Evolutionary conservation across 2,329 filamentous ascomycete genomes (phyloP).

Genomic region (Pseudogymnoascus sp.): DNA sequence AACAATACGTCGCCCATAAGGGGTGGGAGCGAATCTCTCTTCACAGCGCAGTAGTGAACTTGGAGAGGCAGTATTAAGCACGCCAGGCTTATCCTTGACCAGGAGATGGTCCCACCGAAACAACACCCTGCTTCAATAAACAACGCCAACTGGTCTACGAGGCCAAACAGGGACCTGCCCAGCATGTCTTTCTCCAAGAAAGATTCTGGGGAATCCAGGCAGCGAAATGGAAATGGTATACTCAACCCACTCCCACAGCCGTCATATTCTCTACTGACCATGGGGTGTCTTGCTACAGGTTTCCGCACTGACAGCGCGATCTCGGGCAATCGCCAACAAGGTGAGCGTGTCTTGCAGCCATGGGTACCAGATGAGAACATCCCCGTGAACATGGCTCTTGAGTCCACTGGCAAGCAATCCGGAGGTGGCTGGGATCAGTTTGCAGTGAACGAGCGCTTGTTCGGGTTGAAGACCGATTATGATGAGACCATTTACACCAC

Average conservation of each 20-base stretch:
- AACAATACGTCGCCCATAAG: constrained; percentile 28
- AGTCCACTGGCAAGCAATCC: constrained; percentile 33
- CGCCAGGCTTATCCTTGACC: constrained; percentile 33
- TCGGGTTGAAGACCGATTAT: constrained; percentile 84
- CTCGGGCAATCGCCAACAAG: constrained; percentile 62
- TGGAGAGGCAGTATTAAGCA: constrained; percentile 53
- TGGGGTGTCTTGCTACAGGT: constrained; percentile 42
- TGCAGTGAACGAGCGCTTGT: constrained; percentile 77
- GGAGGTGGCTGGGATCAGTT: constrained; percentile 80
- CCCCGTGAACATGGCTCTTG: constrained; percentile 64
- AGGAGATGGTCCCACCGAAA: constrained; percentile 57
- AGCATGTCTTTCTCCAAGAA: constrained; percentile 55
- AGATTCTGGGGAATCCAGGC: constrained; percentile 44
- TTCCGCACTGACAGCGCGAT: constrained; percentile 90
- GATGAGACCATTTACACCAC: constrained; percentile 95
- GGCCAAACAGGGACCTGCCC: constrained; percentile 41
- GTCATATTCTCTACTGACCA: not conserved
- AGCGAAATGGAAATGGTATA: constrained; percentile 10
- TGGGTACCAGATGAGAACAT: constrained; percentile 68
- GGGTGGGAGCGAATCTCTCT: constrained; percentile 44
- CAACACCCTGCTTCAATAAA: constrained; percentile 21
- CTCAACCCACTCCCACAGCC: not conserved
- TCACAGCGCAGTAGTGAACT: constrained; percentile 55
- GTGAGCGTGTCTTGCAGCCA: constrained; percentile 70
- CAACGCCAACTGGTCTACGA: constrained; percentile 40